Percentiles rank a stretch among this genome's conserved stretches.
phyloP scores from a whole-genome alignment of 768 basidiomycete species.

The Amanita pallidorosea region DNA sequence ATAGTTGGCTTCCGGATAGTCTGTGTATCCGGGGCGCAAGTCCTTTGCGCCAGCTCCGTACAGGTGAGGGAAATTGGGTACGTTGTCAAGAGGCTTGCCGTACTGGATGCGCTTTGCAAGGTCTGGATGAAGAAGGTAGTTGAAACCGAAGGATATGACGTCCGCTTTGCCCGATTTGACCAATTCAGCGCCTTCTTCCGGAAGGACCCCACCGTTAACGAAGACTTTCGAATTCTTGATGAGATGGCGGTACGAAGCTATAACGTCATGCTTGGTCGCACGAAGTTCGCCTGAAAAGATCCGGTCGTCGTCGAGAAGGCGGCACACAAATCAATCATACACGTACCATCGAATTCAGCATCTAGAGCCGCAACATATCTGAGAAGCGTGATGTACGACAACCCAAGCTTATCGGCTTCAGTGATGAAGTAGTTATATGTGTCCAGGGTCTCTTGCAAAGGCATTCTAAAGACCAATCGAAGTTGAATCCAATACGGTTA shows the following conservation, averaged over 20 bases:
- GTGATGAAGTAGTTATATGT: constrained; percentile 29
- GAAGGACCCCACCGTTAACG: constrained; percentile 25
- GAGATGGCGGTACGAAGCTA: constrained; percentile 23
- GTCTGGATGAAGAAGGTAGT: constrained; percentile 30
- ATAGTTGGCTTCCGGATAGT: constrained; percentile 21
- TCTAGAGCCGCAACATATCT: constrained; percentile 17
- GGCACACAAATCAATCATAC: neutral
- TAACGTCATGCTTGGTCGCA: constrained; percentile 26
- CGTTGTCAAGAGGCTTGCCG: constrained; percentile 24
- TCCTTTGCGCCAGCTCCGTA: constrained; percentile 16
- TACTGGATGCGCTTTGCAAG: constrained; percentile 24
- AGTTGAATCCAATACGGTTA: neutral
- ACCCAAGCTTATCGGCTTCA: constrained; percentile 26
- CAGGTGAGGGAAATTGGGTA: constrained; percentile 17
- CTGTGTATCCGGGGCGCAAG: constrained; percentile 23
- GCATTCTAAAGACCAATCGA: constrained; percentile 20
- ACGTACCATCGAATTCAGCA: constrained; percentile 20
- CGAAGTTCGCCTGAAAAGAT: constrained; percentile 18
- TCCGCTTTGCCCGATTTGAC: constrained; percentile 23
- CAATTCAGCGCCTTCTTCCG: constrained; percentile 26
- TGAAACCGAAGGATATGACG: constrained; percentile 25
- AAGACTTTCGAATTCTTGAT: constrained; percentile 27
- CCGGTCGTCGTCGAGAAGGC: neutral
- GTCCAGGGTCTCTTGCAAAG: constrained; percentile 30
- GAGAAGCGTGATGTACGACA: constrained; percentile 22